Base-by-base conservation (phyloP, 306 rosid genomes). In the Sophora flavescens region DNA sequence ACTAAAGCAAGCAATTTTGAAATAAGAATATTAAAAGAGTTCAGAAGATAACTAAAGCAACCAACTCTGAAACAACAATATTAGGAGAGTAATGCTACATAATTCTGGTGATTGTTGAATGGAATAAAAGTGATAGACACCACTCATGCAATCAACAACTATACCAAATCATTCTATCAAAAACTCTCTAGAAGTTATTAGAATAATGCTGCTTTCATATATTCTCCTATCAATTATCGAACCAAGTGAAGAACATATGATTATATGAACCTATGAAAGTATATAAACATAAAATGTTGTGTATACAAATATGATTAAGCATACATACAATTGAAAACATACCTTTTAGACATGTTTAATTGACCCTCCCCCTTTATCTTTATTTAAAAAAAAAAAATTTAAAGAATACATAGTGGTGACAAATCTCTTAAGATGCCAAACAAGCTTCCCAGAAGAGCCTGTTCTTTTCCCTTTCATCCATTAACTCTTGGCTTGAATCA, bases 391-490 rank as follows among this genome's bases (percentile, higher is more conserved):
- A n/a, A n/a, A n/a, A n/a, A n/a, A n/a, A n/a, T n/a, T n/a, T n/a
- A 33, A 57, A 70, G 30, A 63, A 51, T 14, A 64, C 14, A 77
- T 56, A 75, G 4, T 38, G n/a, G n/a, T 3, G 54, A 32, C 15
- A 69, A 26, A 77, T 32, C 7, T 42, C 28, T 84, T 63, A 95
- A 10, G 99, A 93, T 13, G 96, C 96, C 88, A 96, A 81, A 69
- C 99, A 96, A 79, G 97, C 78, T 83, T 96, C 99, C 99, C 99
- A 96, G 77, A 96, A 96, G 0, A 75, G 66, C 86, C 82, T 83
- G 81, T 80, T 96, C 87, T 86, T 91, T 75, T 96, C 99, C 86
- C 69, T 80, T 88, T 92, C 99, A 82, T 89, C 91, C 80, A 84
- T 6, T 72, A 68, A 47, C 81, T 85, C 85, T 32, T 78, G 68